phyloP scores from a whole-genome alignment of 2,329 filamentous ascomycete species.

The Fusarium fracticaudum region DNA sequence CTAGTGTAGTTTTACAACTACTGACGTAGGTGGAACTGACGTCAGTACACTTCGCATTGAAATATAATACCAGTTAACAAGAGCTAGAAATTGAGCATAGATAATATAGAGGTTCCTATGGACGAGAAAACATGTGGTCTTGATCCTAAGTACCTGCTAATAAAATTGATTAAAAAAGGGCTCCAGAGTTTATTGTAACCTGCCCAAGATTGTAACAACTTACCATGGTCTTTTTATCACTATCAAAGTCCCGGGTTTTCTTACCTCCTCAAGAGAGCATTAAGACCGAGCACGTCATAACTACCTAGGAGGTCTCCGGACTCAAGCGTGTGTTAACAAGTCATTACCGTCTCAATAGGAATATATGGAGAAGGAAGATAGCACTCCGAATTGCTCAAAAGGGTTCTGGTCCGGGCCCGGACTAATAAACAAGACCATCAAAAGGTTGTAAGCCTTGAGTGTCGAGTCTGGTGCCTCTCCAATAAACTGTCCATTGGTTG shows the following conservation, averaged over 20 bases:
- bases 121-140: background rate
- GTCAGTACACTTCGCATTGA: constrained; percentile 8
- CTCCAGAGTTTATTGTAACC: background rate
- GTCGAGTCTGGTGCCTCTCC: background rate
- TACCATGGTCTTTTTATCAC: background rate
- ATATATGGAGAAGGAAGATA: constrained; percentile 26
- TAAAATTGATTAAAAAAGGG: background rate
- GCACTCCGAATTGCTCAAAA: constrained; percentile 22
- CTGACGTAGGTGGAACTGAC: constrained; percentile 34
- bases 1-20: background rate
- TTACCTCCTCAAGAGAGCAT: background rate
- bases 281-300: background rate
- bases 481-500: background rate
- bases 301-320: background rate
- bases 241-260: background rate
- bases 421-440: background rate
- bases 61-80: background rate
- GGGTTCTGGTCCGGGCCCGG: constrained; percentile 10
- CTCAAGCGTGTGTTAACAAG: background rate
- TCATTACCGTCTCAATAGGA: background rate
- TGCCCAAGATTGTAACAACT: background rate
- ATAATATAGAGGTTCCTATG: background rate
- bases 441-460: constrained; percentile 14
- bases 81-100: background rate
- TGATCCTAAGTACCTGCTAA: background rate